Conservation (phyloP, 768 basidiomycete species). For the Trametes punicea region DNA sequence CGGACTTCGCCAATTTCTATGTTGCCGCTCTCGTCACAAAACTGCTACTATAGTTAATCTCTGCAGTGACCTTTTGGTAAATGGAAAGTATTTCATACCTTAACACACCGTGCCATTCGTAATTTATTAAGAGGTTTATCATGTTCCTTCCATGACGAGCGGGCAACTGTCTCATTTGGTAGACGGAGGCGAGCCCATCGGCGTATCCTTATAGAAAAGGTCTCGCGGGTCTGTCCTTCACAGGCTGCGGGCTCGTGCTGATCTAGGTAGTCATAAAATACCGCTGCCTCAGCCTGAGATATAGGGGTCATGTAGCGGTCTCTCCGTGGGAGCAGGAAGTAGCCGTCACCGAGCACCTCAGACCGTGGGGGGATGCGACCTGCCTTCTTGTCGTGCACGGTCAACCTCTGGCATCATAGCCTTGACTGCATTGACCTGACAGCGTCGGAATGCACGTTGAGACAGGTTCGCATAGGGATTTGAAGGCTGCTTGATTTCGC, state of each 20-base stretch:
- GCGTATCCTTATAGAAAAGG: background rate
- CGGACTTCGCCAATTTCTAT: slow-evolving; percentile 16
- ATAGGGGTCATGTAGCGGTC: background rate
- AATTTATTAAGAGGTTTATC: slow-evolving; percentile 18
- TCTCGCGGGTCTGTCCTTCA: background rate
- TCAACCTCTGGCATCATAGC: background rate
- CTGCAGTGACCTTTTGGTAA: background rate
- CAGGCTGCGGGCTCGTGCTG: background rate
- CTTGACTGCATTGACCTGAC: background rate
- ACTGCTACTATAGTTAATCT: background rate
- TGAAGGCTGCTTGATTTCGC: slow-evolving; percentile 25
- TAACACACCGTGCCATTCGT: slow-evolving; percentile 32
- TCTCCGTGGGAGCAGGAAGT: background rate
- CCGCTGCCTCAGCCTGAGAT: background rate
- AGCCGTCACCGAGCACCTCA: background rate
- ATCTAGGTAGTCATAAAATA: background rate
- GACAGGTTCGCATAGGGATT: slow-evolving; percentile 27
- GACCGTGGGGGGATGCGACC: background rate
- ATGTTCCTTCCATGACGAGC: slow-evolving; percentile 33
- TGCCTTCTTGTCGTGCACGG: background rate
- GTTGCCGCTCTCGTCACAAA: background rate
- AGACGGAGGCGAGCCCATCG: slow-evolving; percentile 36
- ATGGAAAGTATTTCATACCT: slow-evolving; percentile 24
- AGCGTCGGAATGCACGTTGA: background rate
- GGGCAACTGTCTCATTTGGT: slow-evolving; percentile 38